These are phyloP conservation scores for Coemansia sp. DNA, from an alignment of 192 early-diverging fungal species.

Conservation along the genomic window DNA sequence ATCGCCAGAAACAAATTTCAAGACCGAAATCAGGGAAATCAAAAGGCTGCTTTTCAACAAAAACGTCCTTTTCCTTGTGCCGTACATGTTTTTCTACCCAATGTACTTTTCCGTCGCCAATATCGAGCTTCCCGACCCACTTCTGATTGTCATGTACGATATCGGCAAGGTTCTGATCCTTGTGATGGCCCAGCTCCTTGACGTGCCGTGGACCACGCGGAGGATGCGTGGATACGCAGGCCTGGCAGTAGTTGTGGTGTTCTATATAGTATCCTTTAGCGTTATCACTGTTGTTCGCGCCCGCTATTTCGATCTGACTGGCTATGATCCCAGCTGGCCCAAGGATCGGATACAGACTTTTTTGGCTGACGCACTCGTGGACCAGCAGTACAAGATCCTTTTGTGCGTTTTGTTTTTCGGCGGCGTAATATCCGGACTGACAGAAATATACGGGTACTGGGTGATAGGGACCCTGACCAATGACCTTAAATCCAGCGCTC, in stretches of 20 bases:
- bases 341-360: constrained; percentile 5
- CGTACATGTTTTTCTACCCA: constrained; percentile 13
- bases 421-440: constrained; percentile 30
- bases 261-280: constrained; percentile 11
- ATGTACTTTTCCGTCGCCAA: constrained; percentile 26
- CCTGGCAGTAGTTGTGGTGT: constrained; percentile 6
- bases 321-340: constrained; percentile 12
- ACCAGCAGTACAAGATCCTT: constrained; percentile 12
- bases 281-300: constrained; percentile 16
- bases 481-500: constrained; percentile 32
- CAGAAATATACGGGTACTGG: constrained; percentile 46
- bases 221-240: constrained; percentile 19
- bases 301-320: constrained; percentile 3
- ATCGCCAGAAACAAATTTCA: constrained; percentile 25
- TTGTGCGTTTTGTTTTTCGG: constrained; percentile 32
- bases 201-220: constrained; percentile 30
- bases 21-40: constrained; percentile 20
- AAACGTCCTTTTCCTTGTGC: constrained; percentile 10
- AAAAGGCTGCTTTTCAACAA: constrained; percentile 20
- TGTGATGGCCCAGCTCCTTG: constrained; percentile 29
- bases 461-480: constrained; percentile 46
- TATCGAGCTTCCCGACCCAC: constrained; percentile 12
- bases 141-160: constrained; percentile 30
- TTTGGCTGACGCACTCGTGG: constrained; percentile 14
- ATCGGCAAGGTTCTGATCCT: constrained; percentile 29